Percentiles rank a stretch among this genome's conserved stretches.
phyloP scores from a whole-genome alignment of 257 asterid genomes.

The Solanum peruvianum region DNA sequence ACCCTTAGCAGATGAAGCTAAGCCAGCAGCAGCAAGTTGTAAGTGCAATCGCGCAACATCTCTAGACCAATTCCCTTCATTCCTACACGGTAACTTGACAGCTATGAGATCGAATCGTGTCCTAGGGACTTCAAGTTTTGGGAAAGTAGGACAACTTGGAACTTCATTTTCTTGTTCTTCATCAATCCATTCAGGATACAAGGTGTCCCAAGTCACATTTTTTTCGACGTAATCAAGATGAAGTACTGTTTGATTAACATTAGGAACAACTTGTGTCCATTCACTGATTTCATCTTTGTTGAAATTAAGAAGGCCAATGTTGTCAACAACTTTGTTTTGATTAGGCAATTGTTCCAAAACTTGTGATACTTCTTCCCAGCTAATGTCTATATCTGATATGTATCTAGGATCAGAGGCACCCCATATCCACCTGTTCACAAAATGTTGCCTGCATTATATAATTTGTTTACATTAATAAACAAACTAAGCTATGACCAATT shows the following conservation, averaged over 20 bases:
- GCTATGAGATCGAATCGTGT: conserved; percentile 60
- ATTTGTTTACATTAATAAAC: neutral
- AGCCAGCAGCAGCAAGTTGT: conserved; percentile 56
- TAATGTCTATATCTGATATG: conserved; percentile 30
- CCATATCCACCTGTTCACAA: conserved; percentile 76
- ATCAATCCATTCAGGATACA: conserved; percentile 93
- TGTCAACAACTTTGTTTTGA: neutral
- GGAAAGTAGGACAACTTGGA: conserved; percentile 68
- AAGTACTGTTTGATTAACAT: conserved; percentile 32
- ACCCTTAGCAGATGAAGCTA: conserved; percentile 55
- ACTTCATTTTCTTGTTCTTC: conserved; percentile 71
- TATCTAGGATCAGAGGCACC: conserved; percentile 58
- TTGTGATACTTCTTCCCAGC: conserved; percentile 33
- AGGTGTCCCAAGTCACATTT: conserved; percentile 60
- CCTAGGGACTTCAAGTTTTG: conserved; percentile 38
- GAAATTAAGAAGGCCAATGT: conserved; percentile 65
- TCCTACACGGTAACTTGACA: conserved; percentile 73
- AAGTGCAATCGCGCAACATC: conserved; percentile 70
- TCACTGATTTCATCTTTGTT: conserved; percentile 33
- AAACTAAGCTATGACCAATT: neutral
- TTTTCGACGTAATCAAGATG: conserved; percentile 33
- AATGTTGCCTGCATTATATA: conserved; percentile 55
- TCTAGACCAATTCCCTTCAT: conserved; percentile 71
- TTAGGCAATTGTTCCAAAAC: neutral
- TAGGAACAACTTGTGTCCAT: conserved; percentile 43